Evolutionary conservation across 768 basidiomycete genomes (phyloP).

Genomic region (Phylloporus sp.): DNA sequence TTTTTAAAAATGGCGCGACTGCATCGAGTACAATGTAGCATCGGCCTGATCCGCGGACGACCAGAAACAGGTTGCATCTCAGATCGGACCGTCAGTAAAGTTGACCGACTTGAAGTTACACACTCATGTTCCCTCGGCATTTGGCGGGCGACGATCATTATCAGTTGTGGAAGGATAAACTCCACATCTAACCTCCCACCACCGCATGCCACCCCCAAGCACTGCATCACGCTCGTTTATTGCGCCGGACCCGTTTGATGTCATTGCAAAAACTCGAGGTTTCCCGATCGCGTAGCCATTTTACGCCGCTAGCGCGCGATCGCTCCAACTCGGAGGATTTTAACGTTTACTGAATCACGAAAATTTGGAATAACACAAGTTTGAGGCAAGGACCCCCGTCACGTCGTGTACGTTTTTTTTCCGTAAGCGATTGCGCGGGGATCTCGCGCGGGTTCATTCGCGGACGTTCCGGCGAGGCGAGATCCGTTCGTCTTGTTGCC

Average conservation of each 20-base stretch:
- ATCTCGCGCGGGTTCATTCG: constrained; percentile 14
- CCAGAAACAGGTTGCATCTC: constrained; percentile 20
- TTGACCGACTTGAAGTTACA: too few species aligned
- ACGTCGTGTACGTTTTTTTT: constrained; percentile 10
- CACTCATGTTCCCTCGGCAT: constrained; percentile 12
- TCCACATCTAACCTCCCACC: background rate
- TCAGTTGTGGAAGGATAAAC: background rate
- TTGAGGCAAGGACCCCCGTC: background rate
- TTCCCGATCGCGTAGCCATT: background rate
- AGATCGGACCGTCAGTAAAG: constrained; percentile 12
- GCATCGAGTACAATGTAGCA: background rate
- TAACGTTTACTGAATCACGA: background rate
- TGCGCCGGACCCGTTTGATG: background rate
- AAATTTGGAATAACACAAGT: background rate
- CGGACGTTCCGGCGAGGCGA: constrained; percentile 3
- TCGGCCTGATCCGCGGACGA: constrained; percentile 25
- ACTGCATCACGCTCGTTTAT: too few species aligned
- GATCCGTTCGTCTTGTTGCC: background rate
- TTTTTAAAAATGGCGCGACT: constrained; percentile 1
- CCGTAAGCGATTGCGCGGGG: constrained; percentile 16
- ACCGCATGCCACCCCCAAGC: constrained; percentile 11
- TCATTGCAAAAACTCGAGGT: background rate
- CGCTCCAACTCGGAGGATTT: constrained; percentile 4
- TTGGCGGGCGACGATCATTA: constrained; percentile 24
- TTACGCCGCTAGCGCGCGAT: constrained; percentile 5